Conservation (phyloP, 1,284 basidiomycete genomes). For the Papiliotrema laurentii region DNA sequence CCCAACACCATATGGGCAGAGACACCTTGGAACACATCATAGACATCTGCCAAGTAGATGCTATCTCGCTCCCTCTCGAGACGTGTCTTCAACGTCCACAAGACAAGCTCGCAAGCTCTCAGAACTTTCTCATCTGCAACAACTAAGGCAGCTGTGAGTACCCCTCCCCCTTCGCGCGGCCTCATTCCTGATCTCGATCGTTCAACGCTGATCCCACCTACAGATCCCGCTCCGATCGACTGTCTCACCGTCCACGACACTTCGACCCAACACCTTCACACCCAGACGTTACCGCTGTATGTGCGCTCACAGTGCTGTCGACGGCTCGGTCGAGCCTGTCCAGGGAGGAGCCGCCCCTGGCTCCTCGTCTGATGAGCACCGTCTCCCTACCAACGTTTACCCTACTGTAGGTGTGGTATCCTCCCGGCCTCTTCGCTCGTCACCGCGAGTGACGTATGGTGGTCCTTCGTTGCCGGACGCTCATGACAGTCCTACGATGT, state of each 20-base stretch:
- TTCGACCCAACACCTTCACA: background rate
- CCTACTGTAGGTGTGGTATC: conserved; percentile 18
- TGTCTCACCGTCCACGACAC: background rate
- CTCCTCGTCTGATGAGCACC: conserved; percentile 52
- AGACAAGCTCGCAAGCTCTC: no score
- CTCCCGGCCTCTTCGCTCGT: background rate
- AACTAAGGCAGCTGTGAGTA: no score
- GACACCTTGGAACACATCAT: no score
- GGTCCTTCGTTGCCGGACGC: background rate
- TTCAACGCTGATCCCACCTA: no score
- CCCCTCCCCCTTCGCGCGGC: no score
- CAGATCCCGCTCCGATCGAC: background rate
- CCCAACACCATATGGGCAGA: no score
- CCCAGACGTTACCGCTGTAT: conserved; percentile 13
- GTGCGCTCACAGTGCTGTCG: conserved; percentile 14
- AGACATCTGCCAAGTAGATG: no score
- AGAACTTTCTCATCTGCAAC: no score
- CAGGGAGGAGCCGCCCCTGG: conserved; percentile 17
- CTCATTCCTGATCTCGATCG: no score
- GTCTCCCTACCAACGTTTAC: conserved; percentile 66
- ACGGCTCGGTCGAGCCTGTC: conserved; percentile 16
- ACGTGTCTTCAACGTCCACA: no score
- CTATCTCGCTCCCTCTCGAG: no score
- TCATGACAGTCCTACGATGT: conserved; percentile 66
- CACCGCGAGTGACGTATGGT: no score